Conservation (phyloP, 345 rosid species). For the Raphanus sativus region DNA sequence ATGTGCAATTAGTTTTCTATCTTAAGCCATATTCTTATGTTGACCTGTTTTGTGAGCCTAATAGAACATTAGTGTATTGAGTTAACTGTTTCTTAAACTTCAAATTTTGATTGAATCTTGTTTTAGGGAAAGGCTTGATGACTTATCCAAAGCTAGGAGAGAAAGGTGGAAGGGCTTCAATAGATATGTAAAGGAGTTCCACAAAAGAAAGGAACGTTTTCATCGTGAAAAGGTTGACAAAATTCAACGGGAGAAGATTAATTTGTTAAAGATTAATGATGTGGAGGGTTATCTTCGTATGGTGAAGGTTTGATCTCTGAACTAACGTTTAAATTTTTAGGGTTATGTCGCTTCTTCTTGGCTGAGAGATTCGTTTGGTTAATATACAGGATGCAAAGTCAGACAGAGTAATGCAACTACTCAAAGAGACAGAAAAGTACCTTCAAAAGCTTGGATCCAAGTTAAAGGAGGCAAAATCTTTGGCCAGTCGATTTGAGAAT, state of each 20-base stretch:
- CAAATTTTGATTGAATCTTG: constrained; percentile 11
- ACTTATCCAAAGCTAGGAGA: constrained; percentile 69
- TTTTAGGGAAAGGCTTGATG: constrained; percentile 84
- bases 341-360: constrained; percentile 19
- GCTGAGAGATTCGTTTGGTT: neutral
- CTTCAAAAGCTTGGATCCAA: constrained; percentile 88
- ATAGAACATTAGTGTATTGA: neutral
- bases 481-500: constrained; percentile 57
- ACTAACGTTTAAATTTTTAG: constrained; percentile 14
- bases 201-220: constrained; percentile 82
- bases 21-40: neutral
- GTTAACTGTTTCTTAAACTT: neutral
- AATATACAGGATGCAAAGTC: constrained; percentile 78
- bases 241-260: constrained; percentile 94
- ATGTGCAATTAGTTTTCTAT: constrained; percentile 24
- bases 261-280: constrained; percentile 86
- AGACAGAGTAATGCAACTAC: constrained; percentile 84
- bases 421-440: constrained; percentile 91
- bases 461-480: constrained; percentile 66
- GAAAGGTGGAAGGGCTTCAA: constrained; percentile 92
- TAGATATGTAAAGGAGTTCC: constrained; percentile 85
- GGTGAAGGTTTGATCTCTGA: constrained; percentile 70
- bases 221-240: constrained; percentile 95
- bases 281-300: constrained; percentile 96
- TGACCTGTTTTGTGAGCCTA: neutral